phyloP scores from a whole-genome alignment of 352 stramenopile species.

The Phytophthora tubulina region DNA sequence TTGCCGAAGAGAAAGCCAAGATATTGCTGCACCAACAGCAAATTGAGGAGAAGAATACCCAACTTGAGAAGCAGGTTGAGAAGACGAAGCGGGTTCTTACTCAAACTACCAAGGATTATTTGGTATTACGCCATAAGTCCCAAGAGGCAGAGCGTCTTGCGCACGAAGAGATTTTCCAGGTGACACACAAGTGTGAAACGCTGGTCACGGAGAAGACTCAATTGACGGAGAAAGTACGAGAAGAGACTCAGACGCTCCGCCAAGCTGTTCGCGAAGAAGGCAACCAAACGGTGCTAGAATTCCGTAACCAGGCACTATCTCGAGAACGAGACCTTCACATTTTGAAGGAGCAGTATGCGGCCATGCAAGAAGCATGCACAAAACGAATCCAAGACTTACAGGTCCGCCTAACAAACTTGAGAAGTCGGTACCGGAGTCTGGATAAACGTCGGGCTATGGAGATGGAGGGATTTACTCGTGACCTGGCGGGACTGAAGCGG shows the following conservation, averaged over 20 bases:
- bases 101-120: slow-evolving; percentile 81
- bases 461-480: slow-evolving; percentile 85
- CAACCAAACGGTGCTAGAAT: slow-evolving; percentile 61
- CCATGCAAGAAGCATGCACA: slow-evolving; percentile 75
- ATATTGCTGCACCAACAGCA: slow-evolving; percentile 50
- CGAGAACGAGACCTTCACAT: slow-evolving; percentile 77
- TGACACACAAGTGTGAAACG: slow-evolving; percentile 52
- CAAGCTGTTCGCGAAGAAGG: slow-evolving; percentile 64
- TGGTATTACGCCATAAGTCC: slow-evolving; percentile 75
- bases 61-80: slow-evolving; percentile 57
- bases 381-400: slow-evolving; percentile 80
- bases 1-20: slow-evolving; percentile 65
- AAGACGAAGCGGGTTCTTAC: slow-evolving; percentile 70
- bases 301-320: slow-evolving; percentile 63
- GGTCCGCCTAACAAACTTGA: slow-evolving; percentile 67
- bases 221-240: slow-evolving; percentile 50
- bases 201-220: slow-evolving; percentile 56
- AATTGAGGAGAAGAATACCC: slow-evolving; percentile 45
- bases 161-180: slow-evolving; percentile 62
- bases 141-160: slow-evolving; percentile 68
- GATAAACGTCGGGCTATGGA: slow-evolving; percentile 82
- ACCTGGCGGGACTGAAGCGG: slow-evolving; percentile 66
- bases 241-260: slow-evolving; percentile 58
- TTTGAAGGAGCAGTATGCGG: slow-evolving; percentile 81
- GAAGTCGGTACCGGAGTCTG: slow-evolving; percentile 65